phyloP scores from a whole-genome alignment of 768 basidiomycete genomes.

The Suillus cothurnatus region DNA sequence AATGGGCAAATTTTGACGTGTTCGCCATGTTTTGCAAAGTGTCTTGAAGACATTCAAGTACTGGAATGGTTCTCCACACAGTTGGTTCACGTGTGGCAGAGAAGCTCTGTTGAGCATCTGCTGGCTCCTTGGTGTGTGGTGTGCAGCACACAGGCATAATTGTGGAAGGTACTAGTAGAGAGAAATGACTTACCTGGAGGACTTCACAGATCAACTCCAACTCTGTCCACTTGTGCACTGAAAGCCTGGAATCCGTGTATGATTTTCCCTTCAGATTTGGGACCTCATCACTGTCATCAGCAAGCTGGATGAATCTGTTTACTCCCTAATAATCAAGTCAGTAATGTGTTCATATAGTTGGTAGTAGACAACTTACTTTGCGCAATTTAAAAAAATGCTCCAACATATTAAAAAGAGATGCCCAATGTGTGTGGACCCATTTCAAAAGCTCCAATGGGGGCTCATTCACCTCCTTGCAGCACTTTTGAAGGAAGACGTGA shows the following conservation, averaged over 20 bases:
- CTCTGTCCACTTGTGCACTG: no score
- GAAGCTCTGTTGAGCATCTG: constrained; percentile 18
- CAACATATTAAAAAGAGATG: background rate
- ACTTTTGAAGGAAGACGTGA: background rate
- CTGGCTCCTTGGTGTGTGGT: constrained; percentile 19
- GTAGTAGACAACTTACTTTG: background rate
- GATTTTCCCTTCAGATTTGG: no score
- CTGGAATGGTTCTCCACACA: constrained; percentile 24
- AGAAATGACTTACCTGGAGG: no score
- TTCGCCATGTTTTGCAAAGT: constrained; percentile 17
- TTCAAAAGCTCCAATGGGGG: background rate
- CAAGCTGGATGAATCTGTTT: no score
- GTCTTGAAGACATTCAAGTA: constrained; percentile 19
- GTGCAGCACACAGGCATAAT: no score
- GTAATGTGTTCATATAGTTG: background rate
- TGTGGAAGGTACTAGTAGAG: no score
- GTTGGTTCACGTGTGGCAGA: constrained; percentile 22
- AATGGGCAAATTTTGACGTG: constrained; percentile 12
- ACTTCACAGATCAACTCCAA: no score
- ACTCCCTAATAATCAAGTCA: no score
- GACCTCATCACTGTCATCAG: no score
- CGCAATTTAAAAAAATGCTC: background rate
- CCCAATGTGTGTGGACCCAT: background rate
- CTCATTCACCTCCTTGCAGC: background rate
- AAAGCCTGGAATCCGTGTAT: no score